Evolutionary conservation across 2,329 filamentous ascomycete species (phyloP).

Genomic region (Claviceps pusilla): DNA sequence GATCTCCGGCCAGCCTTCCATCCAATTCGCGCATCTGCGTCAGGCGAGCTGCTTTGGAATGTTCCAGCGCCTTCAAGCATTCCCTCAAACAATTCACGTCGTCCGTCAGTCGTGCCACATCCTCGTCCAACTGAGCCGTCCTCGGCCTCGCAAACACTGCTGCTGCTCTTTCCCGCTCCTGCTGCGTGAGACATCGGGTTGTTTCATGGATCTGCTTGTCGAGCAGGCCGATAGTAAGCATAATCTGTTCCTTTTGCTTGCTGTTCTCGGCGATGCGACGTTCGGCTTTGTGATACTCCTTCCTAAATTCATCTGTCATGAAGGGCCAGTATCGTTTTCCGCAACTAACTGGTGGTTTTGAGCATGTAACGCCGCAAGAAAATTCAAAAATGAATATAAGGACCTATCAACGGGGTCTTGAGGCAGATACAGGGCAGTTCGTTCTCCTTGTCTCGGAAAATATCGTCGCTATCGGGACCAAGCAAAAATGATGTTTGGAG

Average conservation of each 20-base stretch:
- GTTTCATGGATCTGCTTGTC: constrained; percentile 3
- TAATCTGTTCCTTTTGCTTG: constrained; percentile 1
- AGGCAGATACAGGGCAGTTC: neutral
- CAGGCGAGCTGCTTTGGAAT: neutral
- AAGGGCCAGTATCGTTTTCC: too few species aligned
- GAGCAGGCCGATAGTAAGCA: constrained; percentile 1
- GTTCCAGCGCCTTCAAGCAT: neutral
- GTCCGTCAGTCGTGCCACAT: neutral
- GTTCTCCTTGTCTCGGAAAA: neutral
- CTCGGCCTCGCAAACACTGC: constrained; percentile 2
- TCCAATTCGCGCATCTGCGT: constrained; percentile 1
- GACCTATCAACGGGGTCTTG: too few species aligned
- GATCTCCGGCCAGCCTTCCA: neutral
- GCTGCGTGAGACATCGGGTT: neutral
- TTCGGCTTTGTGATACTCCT: neutral
- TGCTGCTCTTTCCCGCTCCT: neutral
- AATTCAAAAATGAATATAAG: neutral
- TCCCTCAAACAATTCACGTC: neutral
- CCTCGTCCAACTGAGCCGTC: constrained; percentile 1
- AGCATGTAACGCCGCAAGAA: neutral
- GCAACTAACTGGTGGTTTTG: neutral
- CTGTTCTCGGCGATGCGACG: neutral
- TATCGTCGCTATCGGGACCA: neutral
- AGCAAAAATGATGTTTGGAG: neutral
- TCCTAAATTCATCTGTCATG: neutral